A percentile compares a stretch with the other conserved stretches of the same genome.
Evolutionary conservation across 305 asterid genomes (phyloP).

Genomic region (Andrographis paniculata): DNA sequence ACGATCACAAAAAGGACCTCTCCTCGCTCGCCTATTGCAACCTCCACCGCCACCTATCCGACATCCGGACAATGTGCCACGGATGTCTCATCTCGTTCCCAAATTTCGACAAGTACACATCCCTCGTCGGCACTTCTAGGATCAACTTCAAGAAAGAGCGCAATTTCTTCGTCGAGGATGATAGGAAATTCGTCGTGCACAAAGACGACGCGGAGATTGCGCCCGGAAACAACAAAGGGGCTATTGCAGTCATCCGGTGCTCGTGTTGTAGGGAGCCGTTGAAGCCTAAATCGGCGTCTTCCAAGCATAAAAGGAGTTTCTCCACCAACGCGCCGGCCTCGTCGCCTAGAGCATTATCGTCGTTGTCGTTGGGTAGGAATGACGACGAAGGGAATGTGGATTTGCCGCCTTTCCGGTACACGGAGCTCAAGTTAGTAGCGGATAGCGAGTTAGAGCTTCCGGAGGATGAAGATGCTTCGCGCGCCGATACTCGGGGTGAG

Average conservation of each 20-base stretch:
- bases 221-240: conserved; percentile 24
- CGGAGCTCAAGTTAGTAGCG: conserved; percentile 57
- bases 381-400: conserved; percentile 40
- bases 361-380: conserved; percentile 25
- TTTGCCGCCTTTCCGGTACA: conserved; percentile 37
- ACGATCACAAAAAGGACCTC: conserved; percentile 67
- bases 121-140: conserved; percentile 36
- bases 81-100: conserved; percentile 73
- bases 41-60: conserved; percentile 62
- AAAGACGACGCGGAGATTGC: conserved; percentile 27
- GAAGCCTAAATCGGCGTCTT: conserved; percentile 29
- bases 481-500: conserved; percentile 27
- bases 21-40: conserved; percentile 86
- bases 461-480: conserved; percentile 39
- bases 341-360: conserved; percentile 55
- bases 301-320: conserved; percentile 33
- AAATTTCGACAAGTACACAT: conserved; percentile 36
- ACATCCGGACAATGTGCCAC: conserved; percentile 66
- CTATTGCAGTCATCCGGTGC: conserved; percentile 28
- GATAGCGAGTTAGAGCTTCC: conserved; percentile 38
- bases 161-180: conserved; percentile 34
- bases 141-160: conserved; percentile 56
- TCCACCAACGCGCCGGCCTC: conserved; percentile 43
- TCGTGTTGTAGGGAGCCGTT: conserved; percentile 72
- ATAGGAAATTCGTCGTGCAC: conserved; percentile 24